Conservation (phyloP, 83 land plant species). For the Picea mariana region DNA sequence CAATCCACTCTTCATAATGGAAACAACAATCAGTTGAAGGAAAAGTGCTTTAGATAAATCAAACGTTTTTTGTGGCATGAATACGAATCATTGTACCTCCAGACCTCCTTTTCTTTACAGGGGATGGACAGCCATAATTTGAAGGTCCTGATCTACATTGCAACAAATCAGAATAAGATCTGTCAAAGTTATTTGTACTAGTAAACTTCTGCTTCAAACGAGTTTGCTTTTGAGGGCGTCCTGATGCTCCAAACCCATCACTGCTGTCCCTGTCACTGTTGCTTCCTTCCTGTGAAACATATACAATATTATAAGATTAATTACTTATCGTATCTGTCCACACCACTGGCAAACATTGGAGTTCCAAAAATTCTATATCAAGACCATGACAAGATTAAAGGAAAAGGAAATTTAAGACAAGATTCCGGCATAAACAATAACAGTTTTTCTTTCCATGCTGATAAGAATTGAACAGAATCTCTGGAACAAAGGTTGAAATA, state of each 20-base stretch:
- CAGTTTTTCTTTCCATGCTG: background rate
- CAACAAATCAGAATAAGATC: no score
- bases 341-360: no score
- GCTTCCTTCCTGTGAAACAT: conserved; percentile 45
- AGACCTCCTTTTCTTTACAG: no score
- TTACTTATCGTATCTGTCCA: background rate
- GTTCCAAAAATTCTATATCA: no score
- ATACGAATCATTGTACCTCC: conserved; percentile 7
- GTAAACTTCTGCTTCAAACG: no score
- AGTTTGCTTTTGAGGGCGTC: no score
- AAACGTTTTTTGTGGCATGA: background rate
- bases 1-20: background rate
- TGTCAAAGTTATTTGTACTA: no score
- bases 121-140: no score
- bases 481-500: no score
- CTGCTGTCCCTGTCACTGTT: conserved; percentile 62
- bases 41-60: background rate
- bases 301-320: background rate
- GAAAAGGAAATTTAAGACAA: background rate
- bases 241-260: conserved; percentile 39
- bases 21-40: background rate
- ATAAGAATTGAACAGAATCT: no score
- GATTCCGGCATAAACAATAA: background rate
- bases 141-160: no score
- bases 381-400: no score